Percentiles rank a stretch among this genome's conserved stretches.
Conservation (phyloP, 2,329 filamentous ascomycete species). For the Triangularia setosa region DNA sequence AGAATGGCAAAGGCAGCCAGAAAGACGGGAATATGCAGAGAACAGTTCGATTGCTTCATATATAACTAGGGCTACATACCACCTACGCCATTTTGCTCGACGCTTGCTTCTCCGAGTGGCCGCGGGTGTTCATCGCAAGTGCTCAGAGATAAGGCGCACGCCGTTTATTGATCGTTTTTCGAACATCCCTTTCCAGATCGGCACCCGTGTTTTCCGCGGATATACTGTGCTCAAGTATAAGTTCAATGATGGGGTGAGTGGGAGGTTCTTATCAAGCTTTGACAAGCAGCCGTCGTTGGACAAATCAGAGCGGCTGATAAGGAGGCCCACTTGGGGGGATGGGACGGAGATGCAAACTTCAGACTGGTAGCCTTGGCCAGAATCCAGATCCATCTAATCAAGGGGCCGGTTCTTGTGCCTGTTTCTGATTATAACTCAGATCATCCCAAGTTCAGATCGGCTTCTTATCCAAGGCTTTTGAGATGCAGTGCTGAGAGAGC, state of each 20-base stretch:
- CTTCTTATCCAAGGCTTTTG: background rate
- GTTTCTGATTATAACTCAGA: background rate
- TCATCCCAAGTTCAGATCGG: background rate
- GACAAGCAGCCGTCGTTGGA: conserved; percentile 10
- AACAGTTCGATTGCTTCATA: background rate
- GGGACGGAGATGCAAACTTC: conserved; percentile 24
- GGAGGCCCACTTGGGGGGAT: conserved; percentile 15
- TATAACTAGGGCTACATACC: background rate
- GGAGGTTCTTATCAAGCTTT: conserved; percentile 22
- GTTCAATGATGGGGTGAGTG: conserved; percentile 7
- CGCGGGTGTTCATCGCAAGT: background rate
- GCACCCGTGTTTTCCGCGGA: conserved; percentile 20
- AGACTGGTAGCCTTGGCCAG: background rate
- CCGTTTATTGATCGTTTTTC: background rate
- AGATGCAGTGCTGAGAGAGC: background rate
- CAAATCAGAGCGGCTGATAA: conserved; percentile 26
- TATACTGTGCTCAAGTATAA: conserved; percentile 12
- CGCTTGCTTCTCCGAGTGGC: background rate
- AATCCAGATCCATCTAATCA: background rate
- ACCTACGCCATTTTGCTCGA: background rate
- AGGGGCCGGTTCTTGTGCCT: background rate
- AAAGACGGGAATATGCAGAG: background rate
- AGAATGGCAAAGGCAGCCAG: background rate
- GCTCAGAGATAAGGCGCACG: background rate
- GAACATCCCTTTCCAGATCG: background rate